A percentile compares a stretch with the other conserved stretches of the same genome.
These are phyloP conservation scores for Chlorophyllum brunneum DNA, from an alignment of 768 basidiomycete genomes.

Conservation along the genomic window DNA sequence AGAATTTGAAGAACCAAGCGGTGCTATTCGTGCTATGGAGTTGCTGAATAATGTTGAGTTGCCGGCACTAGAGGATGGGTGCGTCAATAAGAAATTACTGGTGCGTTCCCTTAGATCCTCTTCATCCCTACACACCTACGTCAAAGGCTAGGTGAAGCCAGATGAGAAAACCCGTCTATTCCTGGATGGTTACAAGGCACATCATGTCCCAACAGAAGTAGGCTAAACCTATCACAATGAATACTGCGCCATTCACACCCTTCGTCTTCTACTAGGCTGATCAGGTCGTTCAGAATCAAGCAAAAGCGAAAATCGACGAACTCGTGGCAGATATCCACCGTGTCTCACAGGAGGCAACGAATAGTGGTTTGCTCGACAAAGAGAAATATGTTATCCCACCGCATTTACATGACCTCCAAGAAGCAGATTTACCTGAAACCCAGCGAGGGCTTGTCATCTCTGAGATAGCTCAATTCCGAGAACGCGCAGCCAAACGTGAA, in stretches of 20 bases:
- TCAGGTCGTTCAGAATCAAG: slow-evolving; percentile 57
- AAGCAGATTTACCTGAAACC: slow-evolving; percentile 95
- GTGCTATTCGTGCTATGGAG: slow-evolving; percentile 69
- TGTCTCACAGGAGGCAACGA: slow-evolving; percentile 69
- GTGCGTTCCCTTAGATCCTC: slow-evolving; percentile 49
- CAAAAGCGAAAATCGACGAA: slow-evolving; percentile 60
- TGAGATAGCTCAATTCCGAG: slow-evolving; percentile 95
- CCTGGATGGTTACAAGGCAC: slow-evolving; percentile 79
- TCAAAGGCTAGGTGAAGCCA: slow-evolving; percentile 72
- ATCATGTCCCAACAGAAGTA: slow-evolving; percentile 81
- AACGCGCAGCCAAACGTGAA: slow-evolving; percentile 88
- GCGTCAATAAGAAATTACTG: slow-evolving; percentile 49
- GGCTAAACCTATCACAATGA: slow-evolving; percentile 24
- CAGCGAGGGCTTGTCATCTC: slow-evolving; percentile 89
- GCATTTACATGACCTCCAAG: slow-evolving; percentile 95
- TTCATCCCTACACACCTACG: slow-evolving; percentile 42
- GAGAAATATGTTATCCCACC: slow-evolving; percentile 90
- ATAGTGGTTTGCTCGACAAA: slow-evolving; percentile 70
- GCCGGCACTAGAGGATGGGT: slow-evolving; percentile 49
- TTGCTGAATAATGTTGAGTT: slow-evolving; percentile 46
- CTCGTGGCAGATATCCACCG: slow-evolving; percentile 71
- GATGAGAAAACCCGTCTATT: slow-evolving; percentile 93
- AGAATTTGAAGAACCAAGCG: slow-evolving; percentile 91
- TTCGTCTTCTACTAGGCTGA: slow-evolving; percentile 49
- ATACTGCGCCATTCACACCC: slow-evolving; percentile 3